Conservation (phyloP, 106 monocot species). For the Dioscorea dumetorum region DNA sequence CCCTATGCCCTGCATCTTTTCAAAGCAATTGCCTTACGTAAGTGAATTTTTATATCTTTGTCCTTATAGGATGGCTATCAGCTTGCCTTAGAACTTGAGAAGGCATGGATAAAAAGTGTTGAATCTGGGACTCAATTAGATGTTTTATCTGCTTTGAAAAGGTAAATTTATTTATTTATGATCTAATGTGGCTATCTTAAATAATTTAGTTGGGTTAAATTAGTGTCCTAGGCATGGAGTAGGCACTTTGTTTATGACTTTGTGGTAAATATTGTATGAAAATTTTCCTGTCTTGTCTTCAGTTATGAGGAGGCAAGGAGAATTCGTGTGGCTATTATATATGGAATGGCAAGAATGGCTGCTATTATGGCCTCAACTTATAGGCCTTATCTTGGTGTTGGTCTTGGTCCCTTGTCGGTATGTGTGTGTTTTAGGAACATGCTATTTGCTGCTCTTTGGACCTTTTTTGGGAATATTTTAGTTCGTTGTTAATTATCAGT, state of each 20-base stretch:
- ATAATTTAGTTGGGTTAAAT: neutral
- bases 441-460: too few relatives aligned
- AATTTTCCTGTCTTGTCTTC: neutral
- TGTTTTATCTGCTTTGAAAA: conserved; percentile 57
- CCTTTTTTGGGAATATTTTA: too few relatives aligned
- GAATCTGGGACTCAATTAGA: conserved; percentile 53
- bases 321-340: conserved; percentile 80
- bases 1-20: too few relatives aligned
- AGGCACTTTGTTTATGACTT: neutral
- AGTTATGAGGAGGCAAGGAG: conserved; percentile 95
- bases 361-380: conserved; percentile 98
- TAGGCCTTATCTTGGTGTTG: conserved; percentile 92
- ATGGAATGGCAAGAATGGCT: conserved; percentile 98
- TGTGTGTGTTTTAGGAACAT: neutral
- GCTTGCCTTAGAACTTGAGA: conserved; percentile 92
- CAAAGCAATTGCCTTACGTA: too few relatives aligned
- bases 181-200: neutral
- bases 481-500: too few relatives aligned
- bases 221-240: neutral
- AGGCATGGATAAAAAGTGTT: conserved; percentile 54
- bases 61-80: conserved; percentile 85
- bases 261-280: neutral
- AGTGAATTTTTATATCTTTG: neutral
- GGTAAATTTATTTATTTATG: conserved; percentile 34
- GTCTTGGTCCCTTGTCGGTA: conserved; percentile 95